Percentiles rank a stretch among this genome's conserved stretches.
These are phyloP conservation scores for Triangularia setosa DNA, from an alignment of 2,329 filamentous ascomycete species.

Conservation along the genomic window DNA sequence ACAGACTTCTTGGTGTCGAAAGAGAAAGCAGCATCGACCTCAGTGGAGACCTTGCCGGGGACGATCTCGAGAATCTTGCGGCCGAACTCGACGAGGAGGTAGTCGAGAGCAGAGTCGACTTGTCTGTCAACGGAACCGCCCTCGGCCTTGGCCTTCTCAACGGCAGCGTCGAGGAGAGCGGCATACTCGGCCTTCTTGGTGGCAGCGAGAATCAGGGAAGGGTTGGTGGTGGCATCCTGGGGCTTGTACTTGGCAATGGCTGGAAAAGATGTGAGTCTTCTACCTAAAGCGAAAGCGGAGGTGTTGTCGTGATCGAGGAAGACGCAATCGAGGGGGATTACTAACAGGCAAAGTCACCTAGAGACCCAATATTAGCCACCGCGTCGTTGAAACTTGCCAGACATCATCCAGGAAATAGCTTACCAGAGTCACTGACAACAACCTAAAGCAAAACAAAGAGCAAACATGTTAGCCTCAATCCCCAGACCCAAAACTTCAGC, in stretches of 20 bases:
- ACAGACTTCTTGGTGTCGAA: slow-evolving; percentile 92
- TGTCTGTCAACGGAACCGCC: slow-evolving; percentile 68
- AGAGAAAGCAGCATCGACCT: slow-evolving; percentile 93
- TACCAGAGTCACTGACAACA: slow-evolving; percentile 96
- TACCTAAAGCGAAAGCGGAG: background rate
- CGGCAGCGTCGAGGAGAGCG: slow-evolving; percentile 80
- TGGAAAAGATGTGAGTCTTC: slow-evolving; percentile 33
- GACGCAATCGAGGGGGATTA: slow-evolving; percentile 30
- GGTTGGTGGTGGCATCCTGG: slow-evolving; percentile 99
- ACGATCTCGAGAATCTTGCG: slow-evolving; percentile 96
- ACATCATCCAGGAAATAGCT: slow-evolving; percentile 33
- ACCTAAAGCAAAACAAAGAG: slow-evolving; percentile 50
- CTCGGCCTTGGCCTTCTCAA: slow-evolving; percentile 79
- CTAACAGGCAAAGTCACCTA: slow-evolving; percentile 76
- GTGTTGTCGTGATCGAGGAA: slow-evolving; percentile 7
- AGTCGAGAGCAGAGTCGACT: slow-evolving; percentile 87
- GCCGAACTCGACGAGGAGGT: slow-evolving; percentile 95
- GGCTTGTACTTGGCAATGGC: slow-evolving; percentile 99
- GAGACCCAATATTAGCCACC: slow-evolving; percentile 29
- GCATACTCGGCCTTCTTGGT: slow-evolving; percentile 98
- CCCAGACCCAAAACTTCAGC: slow-evolving; percentile 19
- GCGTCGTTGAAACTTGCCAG: background rate
- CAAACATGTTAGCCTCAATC: slow-evolving; percentile 12
- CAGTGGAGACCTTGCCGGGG: slow-evolving; percentile 96
- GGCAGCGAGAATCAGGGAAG: slow-evolving; percentile 94